Base-by-base conservation (phyloP, 345 rosid species). In the Limnanthes douglasii region DNA sequence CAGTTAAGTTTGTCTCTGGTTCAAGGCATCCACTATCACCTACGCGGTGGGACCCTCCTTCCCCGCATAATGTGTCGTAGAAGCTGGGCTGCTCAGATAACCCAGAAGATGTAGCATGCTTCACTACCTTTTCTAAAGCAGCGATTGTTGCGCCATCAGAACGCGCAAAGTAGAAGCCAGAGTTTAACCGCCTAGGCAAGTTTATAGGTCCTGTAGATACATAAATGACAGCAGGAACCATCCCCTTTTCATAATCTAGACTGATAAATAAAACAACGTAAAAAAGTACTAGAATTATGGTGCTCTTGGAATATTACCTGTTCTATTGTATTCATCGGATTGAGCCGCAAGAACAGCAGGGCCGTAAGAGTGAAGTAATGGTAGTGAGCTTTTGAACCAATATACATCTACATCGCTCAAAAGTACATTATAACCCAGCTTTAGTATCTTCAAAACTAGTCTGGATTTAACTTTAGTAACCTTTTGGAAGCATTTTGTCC, bases 401-500 rank as follows among this genome's bases (percentile, higher is more conserved):
- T 77, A 76, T 6, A 90, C 79, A 54, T 83, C 95, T 11, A 79
- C 94, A 38, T 90, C 92, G 28, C 98, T 79, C 26, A 83, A 56
- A 38, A 90, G 81, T 41, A 84, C 94, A 47, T 77, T 79, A 54
- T 77, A 80, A n/a, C 94, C 88, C 4, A 72, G 58, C 75, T 80
- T 84, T 50, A 90, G 54, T 52, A 84, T 74, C 69, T 60, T 70
- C 53, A 75, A 43, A 40, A 90, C 94, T 37, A 69, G 62, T 61
- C 86, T 84, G 34, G 98, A 90, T 59, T 90, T 90, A 33, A 68
- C 93, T 65, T 90, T 77, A 18, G 95, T 90, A 37, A 84, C 94
- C 58, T 56, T 68, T 70, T 77, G 94, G 45, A 84, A 90, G 72
- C 95, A 90, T 48, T 70, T 45, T 29, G 94, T 83, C 45, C 98